A percentile compares a stretch with the other conserved stretches of the same genome.
Evolutionary conservation across 345 rosid genomes (phyloP).

Genomic region (Euphorbia lathyris): DNA sequence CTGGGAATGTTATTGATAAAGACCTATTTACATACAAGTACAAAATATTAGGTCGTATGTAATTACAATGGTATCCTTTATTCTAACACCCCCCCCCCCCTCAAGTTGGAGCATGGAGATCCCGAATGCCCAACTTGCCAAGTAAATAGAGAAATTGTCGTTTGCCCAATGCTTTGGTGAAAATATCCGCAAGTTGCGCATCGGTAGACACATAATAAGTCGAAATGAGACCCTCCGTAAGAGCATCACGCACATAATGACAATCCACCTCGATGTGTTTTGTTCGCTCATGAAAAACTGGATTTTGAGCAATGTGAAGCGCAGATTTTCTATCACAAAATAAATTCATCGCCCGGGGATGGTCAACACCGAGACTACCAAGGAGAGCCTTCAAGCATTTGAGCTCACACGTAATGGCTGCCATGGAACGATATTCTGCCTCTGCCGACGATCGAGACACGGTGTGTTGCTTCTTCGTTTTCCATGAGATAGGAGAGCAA

Average conservation of each 20-base stretch:
- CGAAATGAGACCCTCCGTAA: neutral
- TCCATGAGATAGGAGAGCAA: neutral
- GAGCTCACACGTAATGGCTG: neutral
- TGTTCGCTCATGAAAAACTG: neutral
- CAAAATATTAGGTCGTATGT: too few species aligned
- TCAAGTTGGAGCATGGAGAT: slow-evolving; percentile 6
- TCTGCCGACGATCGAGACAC: neutral
- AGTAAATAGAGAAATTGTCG: neutral
- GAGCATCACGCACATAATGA: neutral
- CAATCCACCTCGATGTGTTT: neutral
- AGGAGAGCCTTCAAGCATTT: neutral
- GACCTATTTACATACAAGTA: too few species aligned
- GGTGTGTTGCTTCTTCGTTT: neutral
- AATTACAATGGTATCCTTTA: too few species aligned
- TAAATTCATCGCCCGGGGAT: neutral
- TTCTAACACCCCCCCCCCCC: neutral
- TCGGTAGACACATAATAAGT: neutral
- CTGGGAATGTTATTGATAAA: too few species aligned
- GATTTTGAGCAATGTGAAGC: neutral
- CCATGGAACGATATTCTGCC: neutral
- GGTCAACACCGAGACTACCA: neutral
- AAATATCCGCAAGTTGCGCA: neutral
- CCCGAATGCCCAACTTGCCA: neutral
- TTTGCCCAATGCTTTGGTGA: neutral
- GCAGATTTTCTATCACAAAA: neutral